phyloP scores from a whole-genome alignment of 2,329 filamentous ascomycete genomes.

The Cadophora sp. region DNA sequence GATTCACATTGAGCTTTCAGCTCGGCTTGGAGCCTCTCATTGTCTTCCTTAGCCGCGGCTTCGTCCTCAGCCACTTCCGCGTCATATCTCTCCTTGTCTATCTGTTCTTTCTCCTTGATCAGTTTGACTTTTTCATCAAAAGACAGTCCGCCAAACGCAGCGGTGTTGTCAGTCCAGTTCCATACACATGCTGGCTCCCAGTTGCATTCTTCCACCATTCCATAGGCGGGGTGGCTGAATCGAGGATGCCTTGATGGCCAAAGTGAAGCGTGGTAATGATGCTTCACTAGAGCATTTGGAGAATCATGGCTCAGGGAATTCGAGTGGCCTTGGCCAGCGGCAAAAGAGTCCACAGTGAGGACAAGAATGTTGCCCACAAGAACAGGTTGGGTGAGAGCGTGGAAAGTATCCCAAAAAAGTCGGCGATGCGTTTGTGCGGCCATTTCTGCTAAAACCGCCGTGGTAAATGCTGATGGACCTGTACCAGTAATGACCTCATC shows the following conservation, averaged over 20 bases:
- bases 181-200: constrained; percentile 70
- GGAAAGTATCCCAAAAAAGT: constrained; percentile 69
- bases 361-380: constrained; percentile 69
- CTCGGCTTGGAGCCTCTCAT: constrained; percentile 12
- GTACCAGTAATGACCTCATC: constrained; percentile 76
- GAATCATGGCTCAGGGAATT: constrained; percentile 74
- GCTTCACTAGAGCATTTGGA: constrained; percentile 70
- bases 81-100: constrained; percentile 12
- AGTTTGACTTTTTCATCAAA: constrained; percentile 63
- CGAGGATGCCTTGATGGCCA: constrained; percentile 73
- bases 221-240: constrained; percentile 71
- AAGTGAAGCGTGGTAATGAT: constrained; percentile 77
- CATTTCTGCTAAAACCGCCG: constrained; percentile 70
- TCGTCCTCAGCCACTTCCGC: constrained; percentile 33
- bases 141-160: constrained; percentile 62
- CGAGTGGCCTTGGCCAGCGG: constrained; percentile 75
- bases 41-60: constrained; percentile 18
- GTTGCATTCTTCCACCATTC: constrained; percentile 74
- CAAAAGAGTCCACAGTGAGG: constrained; percentile 74
- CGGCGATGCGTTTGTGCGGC: constrained; percentile 52
- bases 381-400: constrained; percentile 69
- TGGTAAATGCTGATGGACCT: constrained; percentile 73
- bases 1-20: constrained; percentile 17
- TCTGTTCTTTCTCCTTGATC: constrained; percentile 30
- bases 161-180: constrained; percentile 70